phyloP scores from a whole-genome alignment of 2,329 filamentous ascomycete species.

The Aspergillus brasiliensis region DNA sequence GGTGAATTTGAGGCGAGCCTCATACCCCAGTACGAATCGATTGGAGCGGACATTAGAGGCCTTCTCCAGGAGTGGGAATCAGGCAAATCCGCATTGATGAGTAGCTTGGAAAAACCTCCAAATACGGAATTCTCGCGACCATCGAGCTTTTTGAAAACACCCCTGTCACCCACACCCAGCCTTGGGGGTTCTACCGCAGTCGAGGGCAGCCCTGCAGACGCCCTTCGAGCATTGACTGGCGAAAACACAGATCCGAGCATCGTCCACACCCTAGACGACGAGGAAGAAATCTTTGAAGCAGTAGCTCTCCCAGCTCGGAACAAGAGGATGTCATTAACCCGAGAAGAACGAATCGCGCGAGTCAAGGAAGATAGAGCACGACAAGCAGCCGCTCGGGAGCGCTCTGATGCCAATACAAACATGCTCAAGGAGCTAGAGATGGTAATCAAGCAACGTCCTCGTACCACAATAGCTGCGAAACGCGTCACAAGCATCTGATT shows the following conservation, averaged over 20 bases:
- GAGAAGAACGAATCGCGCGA: slow-evolving; percentile 84
- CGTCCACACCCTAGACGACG: slow-evolving; percentile 42
- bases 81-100: slow-evolving; percentile 78
- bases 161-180: slow-evolving; percentile 50
- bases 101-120: slow-evolving; percentile 79
- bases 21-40: slow-evolving; percentile 90
- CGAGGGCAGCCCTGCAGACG: slow-evolving; percentile 65
- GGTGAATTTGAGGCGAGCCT: slow-evolving; percentile 76
- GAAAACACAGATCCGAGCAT: slow-evolving; percentile 50
- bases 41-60: slow-evolving; percentile 80
- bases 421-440: slow-evolving; percentile 94
- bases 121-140: slow-evolving; percentile 61
- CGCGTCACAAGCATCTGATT: slow-evolving; percentile 49
- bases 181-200: slow-evolving; percentile 49
- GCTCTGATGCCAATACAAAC: slow-evolving; percentile 76
- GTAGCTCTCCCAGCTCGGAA: slow-evolving; percentile 71
- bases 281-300: slow-evolving; percentile 88
- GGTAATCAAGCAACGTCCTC: slow-evolving; percentile 68
- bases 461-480: slow-evolving; percentile 36
- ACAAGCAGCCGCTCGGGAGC: slow-evolving; percentile 71
- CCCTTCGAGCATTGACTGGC: slow-evolving; percentile 76
- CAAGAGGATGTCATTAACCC: slow-evolving; percentile 69
- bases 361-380: slow-evolving; percentile 84
- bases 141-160: slow-evolving; percentile 46
- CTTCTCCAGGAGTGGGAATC: slow-evolving; percentile 84